Evolutionary conservation across 2,329 filamentous ascomycete genomes (phyloP).

Genomic region (Botrytis hyacinthi): DNA sequence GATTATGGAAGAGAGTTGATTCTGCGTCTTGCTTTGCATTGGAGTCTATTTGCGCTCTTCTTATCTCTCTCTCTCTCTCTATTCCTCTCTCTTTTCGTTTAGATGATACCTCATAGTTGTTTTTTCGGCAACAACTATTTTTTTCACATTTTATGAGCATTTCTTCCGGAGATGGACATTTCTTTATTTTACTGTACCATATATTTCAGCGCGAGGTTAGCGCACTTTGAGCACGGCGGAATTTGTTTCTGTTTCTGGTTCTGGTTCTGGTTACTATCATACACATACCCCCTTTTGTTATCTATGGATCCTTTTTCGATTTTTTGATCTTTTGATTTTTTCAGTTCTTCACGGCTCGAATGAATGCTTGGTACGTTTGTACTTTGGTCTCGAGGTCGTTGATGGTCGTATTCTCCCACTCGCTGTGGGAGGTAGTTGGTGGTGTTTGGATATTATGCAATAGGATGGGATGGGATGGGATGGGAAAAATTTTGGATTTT

Average conservation of each 20-base stretch:
- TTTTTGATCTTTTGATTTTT: background rate
- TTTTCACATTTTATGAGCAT: background rate
- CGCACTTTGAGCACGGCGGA: slow-evolving; percentile 12
- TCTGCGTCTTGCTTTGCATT: background rate
- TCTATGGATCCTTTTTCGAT: background rate
- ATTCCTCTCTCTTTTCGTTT: background rate
- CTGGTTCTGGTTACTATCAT: background rate
- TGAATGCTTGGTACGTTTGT: background rate
- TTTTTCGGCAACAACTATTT: background rate
- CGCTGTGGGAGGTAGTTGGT: background rate
- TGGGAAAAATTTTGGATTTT: background rate
- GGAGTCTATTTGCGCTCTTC: background rate
- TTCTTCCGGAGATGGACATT: background rate
- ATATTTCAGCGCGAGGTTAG: background rate
- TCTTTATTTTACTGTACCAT: slow-evolving; percentile 1
- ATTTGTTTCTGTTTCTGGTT: background rate
- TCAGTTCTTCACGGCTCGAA: background rate
- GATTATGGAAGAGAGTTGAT: slow-evolving; percentile 38
- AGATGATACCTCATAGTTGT: background rate
- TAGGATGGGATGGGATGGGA: background rate
- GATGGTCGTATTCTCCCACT: background rate
- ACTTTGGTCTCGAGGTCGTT: background rate
- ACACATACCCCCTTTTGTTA: slow-evolving; percentile 9
- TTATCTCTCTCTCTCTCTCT: background rate
- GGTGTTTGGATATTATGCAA: slow-evolving; percentile 6